Conservation (phyloP, 2,329 filamentous ascomycete species). For the Emergomyces orientalis region DNA sequence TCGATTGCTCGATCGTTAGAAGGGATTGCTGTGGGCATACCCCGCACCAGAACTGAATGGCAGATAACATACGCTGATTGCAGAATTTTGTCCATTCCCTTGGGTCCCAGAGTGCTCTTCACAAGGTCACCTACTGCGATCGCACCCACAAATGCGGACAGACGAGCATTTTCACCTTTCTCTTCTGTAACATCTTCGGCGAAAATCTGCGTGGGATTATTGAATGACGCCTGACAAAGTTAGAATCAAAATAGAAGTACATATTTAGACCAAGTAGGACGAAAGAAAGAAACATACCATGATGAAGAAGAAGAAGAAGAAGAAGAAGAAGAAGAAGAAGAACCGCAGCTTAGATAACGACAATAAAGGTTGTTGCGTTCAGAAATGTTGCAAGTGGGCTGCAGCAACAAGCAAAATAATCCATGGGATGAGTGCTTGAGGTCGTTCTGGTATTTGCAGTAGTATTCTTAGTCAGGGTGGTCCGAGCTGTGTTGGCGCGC, state of each 20-base stretch:
- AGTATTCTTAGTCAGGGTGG: conserved; percentile 5
- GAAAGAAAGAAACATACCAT: conserved; percentile 12
- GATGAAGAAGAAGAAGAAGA: background rate
- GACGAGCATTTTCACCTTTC: conserved; percentile 97
- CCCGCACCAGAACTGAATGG: background rate
- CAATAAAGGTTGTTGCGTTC: background rate
- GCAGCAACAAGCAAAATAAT: background rate
- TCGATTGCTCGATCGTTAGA: conserved; percentile 1
- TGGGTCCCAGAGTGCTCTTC: conserved; percentile 92
- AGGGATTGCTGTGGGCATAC: background rate
- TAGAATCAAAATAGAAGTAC: conserved; percentile 1
- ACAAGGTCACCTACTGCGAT: conserved; percentile 96
- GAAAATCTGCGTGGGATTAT: conserved; percentile 93
- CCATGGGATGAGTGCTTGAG: background rate
- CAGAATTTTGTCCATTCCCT: conserved; percentile 98
- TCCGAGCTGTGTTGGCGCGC: conserved; percentile 9
- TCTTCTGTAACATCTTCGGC: conserved; percentile 94
- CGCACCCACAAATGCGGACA: conserved; percentile 94
- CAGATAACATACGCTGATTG: conserved; percentile 68
- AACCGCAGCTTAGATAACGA: background rate
- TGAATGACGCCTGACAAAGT: conserved; percentile 27
- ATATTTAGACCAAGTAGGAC: background rate
- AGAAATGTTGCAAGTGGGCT: background rate
- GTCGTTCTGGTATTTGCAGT: background rate
- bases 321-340: background rate